A percentile compares a stretch with the other conserved stretches of the same genome.
Conservation (phyloP, 495 filamentous ascomycete species). For the Hyaloscypha bicolor region DNA sequence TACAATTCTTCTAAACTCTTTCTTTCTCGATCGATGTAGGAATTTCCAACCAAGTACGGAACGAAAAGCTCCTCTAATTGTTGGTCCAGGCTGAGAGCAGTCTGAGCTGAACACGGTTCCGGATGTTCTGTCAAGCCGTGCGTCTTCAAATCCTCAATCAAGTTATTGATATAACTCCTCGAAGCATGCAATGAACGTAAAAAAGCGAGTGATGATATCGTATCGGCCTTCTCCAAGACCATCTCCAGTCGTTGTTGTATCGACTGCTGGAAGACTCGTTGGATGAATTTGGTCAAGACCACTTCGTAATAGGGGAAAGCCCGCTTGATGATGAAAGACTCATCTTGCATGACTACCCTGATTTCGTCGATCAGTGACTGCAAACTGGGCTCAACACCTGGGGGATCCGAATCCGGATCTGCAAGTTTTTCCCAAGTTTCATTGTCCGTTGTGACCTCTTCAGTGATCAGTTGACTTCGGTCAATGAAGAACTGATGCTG, state of each 20-base stretch:
- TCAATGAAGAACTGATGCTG: conserved; percentile 99
- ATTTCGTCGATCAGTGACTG: conserved; percentile 93
- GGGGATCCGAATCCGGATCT: conserved; percentile 89
- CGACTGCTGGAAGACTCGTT: conserved; percentile 96
- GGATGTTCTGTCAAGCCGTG: conserved; percentile 96
- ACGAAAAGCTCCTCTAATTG: conserved; percentile 97
- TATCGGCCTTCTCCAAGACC: conserved; percentile 91
- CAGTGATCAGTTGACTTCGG: conserved; percentile 82
- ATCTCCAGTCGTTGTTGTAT: conserved; percentile 95
- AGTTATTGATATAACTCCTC: conserved; percentile 75
- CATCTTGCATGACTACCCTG: conserved; percentile 92
- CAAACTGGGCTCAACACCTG: conserved; percentile 87
- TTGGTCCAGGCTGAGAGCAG: conserved; percentile 84
- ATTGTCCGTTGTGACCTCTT: conserved; percentile 80
- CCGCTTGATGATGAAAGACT: conserved; percentile 91
- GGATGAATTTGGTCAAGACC: conserved; percentile 87
- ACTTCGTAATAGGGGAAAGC: conserved; percentile 97
- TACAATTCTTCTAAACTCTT: conserved; percentile 89
- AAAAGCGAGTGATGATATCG: conserved; percentile 88
- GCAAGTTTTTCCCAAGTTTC: conserved; percentile 90
- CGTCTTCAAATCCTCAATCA: conserved; percentile 90
- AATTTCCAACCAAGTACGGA: conserved; percentile 90
- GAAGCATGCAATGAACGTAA: conserved; percentile 89
- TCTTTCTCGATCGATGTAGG: conserved; percentile 94
- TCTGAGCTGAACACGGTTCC: conserved; percentile 85